Conservation (phyloP, 2,329 filamentous ascomycete species). For the Ceratocystis smalleyi region DNA sequence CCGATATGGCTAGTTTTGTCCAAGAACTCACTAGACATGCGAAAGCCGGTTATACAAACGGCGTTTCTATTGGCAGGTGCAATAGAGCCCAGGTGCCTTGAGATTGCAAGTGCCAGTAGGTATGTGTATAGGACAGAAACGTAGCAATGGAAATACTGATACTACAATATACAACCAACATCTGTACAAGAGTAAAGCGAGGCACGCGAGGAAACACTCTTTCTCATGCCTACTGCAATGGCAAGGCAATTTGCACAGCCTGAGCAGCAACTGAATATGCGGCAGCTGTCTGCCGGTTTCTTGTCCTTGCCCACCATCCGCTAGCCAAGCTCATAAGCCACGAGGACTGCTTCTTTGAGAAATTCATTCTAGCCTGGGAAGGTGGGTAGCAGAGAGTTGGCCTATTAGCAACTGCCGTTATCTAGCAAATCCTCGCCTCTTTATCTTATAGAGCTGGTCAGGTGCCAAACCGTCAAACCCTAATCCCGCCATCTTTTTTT, state of each 20-base stretch:
- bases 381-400: not conserved
- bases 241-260: not conserved
- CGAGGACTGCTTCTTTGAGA: not conserved
- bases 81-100: too few relatives aligned
- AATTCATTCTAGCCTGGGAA: not conserved
- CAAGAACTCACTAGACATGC: too few relatives aligned
- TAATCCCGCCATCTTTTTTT: conserved; percentile 6
- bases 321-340: not conserved
- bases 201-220: not conserved
- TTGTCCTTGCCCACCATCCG: not conserved
- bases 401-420: not conserved
- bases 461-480: not conserved
- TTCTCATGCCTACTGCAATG: not conserved
- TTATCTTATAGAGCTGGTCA: not conserved
- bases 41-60: too few relatives aligned
- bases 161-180: not conserved
- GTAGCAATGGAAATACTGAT: not conserved
- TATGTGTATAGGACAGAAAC: not conserved
- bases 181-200: not conserved
- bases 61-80: too few relatives aligned
- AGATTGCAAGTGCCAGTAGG: too few relatives aligned
- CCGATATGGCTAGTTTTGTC: too few relatives aligned
- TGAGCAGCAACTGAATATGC: not conserved
- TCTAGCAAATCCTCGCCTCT: not conserved
- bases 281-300: not conserved